Evolutionary conservation across 2,329 filamentous ascomycete species (phyloP).

Genomic region (Talaromyces sp.): DNA sequence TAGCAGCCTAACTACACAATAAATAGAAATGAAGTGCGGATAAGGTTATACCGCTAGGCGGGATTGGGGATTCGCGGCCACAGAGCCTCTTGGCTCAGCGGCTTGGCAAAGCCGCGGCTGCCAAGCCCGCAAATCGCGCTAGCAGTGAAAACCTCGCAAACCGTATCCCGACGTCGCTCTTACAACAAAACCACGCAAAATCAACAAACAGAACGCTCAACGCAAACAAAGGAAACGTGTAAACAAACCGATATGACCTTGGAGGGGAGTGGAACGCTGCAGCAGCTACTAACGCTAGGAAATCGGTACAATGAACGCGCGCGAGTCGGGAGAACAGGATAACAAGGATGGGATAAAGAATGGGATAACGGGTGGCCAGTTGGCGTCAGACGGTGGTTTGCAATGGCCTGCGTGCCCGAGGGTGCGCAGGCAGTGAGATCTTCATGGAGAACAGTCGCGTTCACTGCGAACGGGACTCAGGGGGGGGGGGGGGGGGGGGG

Average conservation of each 20-base stretch:
- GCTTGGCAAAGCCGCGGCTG: too few species aligned
- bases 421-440: neutral
- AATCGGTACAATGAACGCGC: neutral
- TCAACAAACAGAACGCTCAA: neutral
- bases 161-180: too few species aligned
- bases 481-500: neutral
- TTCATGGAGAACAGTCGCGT: neutral
- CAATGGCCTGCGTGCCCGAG: neutral
- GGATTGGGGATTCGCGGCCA: too few species aligned
- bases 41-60: too few species aligned
- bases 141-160: too few species aligned
- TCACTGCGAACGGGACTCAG: neutral
- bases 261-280: neutral
- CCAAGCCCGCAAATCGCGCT: too few species aligned
- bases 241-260: neutral
- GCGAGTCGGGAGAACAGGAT: neutral
- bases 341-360: neutral
- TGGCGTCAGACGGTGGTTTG: neutral
- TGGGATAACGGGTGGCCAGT: neutral
- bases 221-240: neutral
- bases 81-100: too few species aligned
- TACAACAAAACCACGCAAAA: neutral
- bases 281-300: neutral
- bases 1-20: too few species aligned
- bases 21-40: too few species aligned